These are phyloP conservation scores for Leishmania major DNA, from an alignment of 208 protist species.

Conservation along the genomic window DNA sequence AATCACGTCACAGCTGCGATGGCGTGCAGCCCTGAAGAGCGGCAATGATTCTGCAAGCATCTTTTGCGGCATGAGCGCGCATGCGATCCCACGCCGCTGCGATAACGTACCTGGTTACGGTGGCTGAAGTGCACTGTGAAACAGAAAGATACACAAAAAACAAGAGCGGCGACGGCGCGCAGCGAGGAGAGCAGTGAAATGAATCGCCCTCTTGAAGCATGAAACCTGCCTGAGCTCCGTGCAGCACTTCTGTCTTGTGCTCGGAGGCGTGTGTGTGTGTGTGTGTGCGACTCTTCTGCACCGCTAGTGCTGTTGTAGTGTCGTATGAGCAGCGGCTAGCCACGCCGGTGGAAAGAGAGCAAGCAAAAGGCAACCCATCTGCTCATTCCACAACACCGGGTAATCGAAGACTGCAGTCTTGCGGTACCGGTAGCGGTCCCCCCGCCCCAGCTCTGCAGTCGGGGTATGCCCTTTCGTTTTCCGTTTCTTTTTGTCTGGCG, in stretches of 20 bases:
- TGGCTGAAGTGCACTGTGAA: not conserved
- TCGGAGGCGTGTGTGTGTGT: not conserved
- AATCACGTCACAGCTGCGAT: slow-evolving; percentile 1
- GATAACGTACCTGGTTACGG: not conserved
- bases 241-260: not conserved
- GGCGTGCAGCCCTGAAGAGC: slow-evolving; percentile 2
- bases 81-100: not conserved
- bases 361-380: not conserved
- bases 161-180: slow-evolving; percentile 10
- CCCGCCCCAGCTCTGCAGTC: not conserved
- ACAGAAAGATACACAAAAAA: slow-evolving; percentile 15
- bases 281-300: not conserved
- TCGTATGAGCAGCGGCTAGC: not conserved
- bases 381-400: not conserved
- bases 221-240: not conserved
- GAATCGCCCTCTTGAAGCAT: not conserved
- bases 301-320: not conserved
- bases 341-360: not conserved
- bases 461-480: not conserved
- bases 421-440: not conserved
- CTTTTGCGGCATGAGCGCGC: slow-evolving; percentile 17
- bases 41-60: slow-evolving; percentile 20
- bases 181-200: not conserved
- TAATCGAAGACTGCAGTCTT: not conserved
- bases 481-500: not conserved